phyloP scores from a whole-genome alignment of 2,329 filamentous ascomycete species.

The Curvularia eragrostidis region DNA sequence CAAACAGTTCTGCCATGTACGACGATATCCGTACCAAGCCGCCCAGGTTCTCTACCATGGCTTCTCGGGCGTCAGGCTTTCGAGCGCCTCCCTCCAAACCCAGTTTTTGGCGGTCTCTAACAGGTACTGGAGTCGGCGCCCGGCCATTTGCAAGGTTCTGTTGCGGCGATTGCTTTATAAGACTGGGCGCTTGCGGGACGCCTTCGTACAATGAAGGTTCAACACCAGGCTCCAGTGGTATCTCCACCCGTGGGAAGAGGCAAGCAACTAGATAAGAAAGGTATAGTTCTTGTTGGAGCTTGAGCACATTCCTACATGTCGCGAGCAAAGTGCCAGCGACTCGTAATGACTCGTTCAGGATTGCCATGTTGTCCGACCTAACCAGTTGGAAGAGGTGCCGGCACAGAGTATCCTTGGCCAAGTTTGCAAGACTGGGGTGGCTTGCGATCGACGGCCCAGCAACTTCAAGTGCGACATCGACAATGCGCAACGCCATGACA shows the following conservation, averaged over 20 bases:
- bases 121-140: slow-evolving; percentile 85
- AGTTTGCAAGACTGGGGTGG: slow-evolving; percentile 82
- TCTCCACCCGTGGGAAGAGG: slow-evolving; percentile 90
- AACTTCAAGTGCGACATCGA: slow-evolving; percentile 95
- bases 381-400: slow-evolving; percentile 96
- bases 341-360: slow-evolving; percentile 89
- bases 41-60: slow-evolving; percentile 97
- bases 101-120: slow-evolving; percentile 90
- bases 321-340: slow-evolving; percentile 90
- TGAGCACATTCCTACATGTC: slow-evolving; percentile 88
- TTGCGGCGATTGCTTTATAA: slow-evolving; percentile 79
- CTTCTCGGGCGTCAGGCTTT: slow-evolving; percentile 93
- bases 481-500: slow-evolving; percentile 95
- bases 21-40: slow-evolving; percentile 90
- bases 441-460: slow-evolving; percentile 93
- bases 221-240: slow-evolving; percentile 87
- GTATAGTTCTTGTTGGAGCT: slow-evolving; percentile 95
- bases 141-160: slow-evolving; percentile 74
- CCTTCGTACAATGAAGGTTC: slow-evolving; percentile 91
- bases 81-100: slow-evolving; percentile 90
- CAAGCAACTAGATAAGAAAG: slow-evolving; percentile 93
- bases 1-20: slow-evolving; percentile 93
- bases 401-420: slow-evolving; percentile 93
- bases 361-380: slow-evolving; percentile 92
- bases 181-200: slow-evolving; percentile 87